A percentile compares a stretch with the other conserved stretches of the same genome.
Evolutionary conservation across 2,329 filamentous ascomycete genomes (phyloP).

Genomic region (Apiospora arundinis): DNA sequence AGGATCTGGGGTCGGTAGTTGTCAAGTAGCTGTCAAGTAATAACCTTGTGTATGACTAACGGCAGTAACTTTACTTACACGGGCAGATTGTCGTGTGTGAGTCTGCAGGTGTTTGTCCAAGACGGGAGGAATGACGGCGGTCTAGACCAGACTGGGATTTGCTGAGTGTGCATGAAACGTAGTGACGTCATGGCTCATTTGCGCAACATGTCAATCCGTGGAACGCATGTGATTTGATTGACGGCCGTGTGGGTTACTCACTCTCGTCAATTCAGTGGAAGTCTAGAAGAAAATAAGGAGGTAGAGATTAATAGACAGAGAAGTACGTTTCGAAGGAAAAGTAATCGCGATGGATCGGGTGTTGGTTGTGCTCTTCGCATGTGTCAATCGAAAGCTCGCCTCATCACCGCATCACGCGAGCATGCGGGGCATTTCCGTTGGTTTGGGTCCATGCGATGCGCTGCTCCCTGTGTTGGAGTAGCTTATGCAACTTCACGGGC

Average conservation of each 20-base stretch:
- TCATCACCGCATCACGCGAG: not conserved
- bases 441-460: no score
- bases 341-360: not conserved
- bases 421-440: not conserved
- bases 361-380: not conserved
- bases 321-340: not conserved
- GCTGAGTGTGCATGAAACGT: constrained; percentile 7
- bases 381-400: not conserved
- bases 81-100: not conserved
- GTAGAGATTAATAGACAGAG: no score
- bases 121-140: not conserved
- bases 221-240: not conserved
- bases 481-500: not conserved
- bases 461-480: not conserved
- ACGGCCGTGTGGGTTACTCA: not conserved
- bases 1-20: not conserved
- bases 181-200: constrained; percentile 5
- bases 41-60: constrained; percentile 10
- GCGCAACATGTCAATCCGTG: not conserved
- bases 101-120: not conserved
- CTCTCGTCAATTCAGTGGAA: not conserved
- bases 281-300: not conserved
- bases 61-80: not conserved
- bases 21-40: not conserved
- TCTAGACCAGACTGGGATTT: constrained; percentile 1